These are phyloP conservation scores for Laburnicola sp. DNA, from an alignment of 2,329 filamentous ascomycete species.

Conservation along the genomic window DNA sequence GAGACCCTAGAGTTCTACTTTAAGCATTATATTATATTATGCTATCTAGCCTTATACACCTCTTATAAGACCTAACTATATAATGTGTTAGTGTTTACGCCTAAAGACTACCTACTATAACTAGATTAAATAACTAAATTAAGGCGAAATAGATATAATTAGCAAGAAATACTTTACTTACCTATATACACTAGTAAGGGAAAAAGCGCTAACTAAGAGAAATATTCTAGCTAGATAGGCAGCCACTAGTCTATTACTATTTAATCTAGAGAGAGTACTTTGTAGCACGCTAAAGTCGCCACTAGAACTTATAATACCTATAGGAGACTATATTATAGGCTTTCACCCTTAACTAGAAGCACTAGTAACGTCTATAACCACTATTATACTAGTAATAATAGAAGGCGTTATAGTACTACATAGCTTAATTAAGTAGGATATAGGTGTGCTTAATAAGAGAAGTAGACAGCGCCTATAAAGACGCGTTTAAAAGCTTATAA, in stretches of 20 bases:
- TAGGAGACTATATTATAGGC: background rate
- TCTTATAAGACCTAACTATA: no score
- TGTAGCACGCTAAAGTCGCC: conserved; percentile 21
- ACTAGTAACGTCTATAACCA: background rate
- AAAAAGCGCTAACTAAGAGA: conserved; percentile 20
- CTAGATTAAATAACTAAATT: conserved; percentile 12
- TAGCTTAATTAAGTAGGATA: conserved; percentile 9
- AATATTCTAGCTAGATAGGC: conserved; percentile 33
- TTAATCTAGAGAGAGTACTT: conserved; percentile 34
- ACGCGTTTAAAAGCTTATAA: conserved; percentile 12
- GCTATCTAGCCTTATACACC: no score
- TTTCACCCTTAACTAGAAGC: background rate
- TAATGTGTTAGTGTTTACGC: no score
- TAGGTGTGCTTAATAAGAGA: conserved; percentile 10
- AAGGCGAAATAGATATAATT: conserved; percentile 10
- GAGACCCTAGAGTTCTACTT: no score
- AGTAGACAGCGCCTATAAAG: conserved; percentile 15
- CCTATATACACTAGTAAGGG: conserved; percentile 22
- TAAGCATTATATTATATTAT: no score
- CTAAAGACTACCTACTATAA: conserved; percentile 13
- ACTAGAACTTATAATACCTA: conserved; percentile 13
- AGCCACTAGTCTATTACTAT: conserved; percentile 25
- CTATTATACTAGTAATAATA: conserved; percentile 10
- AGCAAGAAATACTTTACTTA: conserved; percentile 15
- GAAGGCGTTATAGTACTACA: conserved; percentile 14